Base-by-base conservation (phyloP, 371 early-diverging fungal species). In the Mucor lusitanicus region DNA sequence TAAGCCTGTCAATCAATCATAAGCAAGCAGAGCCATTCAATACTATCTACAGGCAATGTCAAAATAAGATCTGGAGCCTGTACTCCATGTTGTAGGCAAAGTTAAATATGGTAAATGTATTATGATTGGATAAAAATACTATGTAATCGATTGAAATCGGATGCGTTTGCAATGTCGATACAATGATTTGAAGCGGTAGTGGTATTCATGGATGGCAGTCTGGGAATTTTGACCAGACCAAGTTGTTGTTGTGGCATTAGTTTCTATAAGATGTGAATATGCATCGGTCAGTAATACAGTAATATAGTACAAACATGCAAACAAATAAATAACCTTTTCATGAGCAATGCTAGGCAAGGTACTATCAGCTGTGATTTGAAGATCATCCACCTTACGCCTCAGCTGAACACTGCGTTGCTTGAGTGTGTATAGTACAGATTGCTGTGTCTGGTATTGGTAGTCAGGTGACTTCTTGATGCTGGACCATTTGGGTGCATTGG, bases 401-500 rank as follows among this genome's bases (percentile, higher is more conserved):
- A 90, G 79, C 63, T 88, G 83, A n/a, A 80, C 67, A 62, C 88
- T 87, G 50, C 90, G 85, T 58, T 87, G 80, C 44, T 87, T 85
- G 35, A 90, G 79, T 46, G 89, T 90, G 55, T 84, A 75, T 27
- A 90, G 64, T 7, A 89, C 85, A 11, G 91, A 85, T 71, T 91
- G 92, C 64, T 91, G 92, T 68, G 85, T 78, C 65, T 90, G 90
- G 75, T 89, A 89, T 63, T 89, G 90, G 70, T 86, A 91, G 58
- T 86, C 83, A n/a, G 92, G 91, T 37, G 78, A 74, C 12, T 76
- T 79, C 68, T 83, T 77, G 33, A 76, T 75, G 17, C 88, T 85
- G 60, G 81, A 79, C 92, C 92, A 91, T 69, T 63, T 44, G 62
- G 61, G 42, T 6, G 3, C 6, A 23, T 37, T 35, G 6, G 8